Conservation (phyloP, 306 rosid species). For the Trifolium dubium region DNA sequence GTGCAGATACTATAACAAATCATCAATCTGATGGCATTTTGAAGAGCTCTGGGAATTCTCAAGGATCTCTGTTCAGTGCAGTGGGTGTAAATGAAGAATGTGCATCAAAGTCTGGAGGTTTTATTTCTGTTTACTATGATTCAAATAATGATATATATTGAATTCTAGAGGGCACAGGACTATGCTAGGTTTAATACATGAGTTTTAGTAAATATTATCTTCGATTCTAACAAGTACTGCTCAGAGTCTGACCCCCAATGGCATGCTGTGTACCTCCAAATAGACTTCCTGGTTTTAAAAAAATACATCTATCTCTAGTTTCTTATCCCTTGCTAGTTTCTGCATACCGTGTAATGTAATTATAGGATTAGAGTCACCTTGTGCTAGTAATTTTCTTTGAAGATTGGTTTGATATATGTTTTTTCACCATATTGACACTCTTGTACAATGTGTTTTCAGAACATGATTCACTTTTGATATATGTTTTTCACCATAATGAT, state of each 20-base stretch:
- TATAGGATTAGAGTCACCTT: slow-evolving; percentile 24
- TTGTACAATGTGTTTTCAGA: slow-evolving; percentile 50
- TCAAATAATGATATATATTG: background rate
- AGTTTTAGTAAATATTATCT: background rate
- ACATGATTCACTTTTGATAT: slow-evolving; percentile 45
- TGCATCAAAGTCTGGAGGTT: slow-evolving; percentile 61
- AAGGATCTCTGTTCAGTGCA: slow-evolving; percentile 50
- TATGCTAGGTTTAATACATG: background rate
- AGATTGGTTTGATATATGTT: slow-evolving; percentile 5
- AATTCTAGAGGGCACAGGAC: background rate
- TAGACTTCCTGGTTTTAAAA: background rate
- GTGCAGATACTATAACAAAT: slow-evolving; percentile 56
- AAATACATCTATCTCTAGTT: background rate
- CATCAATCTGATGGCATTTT: slow-evolving; percentile 51
- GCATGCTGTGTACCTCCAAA: background rate
- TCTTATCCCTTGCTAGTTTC: background rate
- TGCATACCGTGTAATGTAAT: background rate
- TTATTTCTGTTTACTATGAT: slow-evolving; percentile 21
- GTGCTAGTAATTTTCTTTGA: background rate
- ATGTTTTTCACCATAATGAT: background rate
- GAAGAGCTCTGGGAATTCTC: slow-evolving; percentile 53
- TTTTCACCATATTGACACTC: slow-evolving; percentile 12
- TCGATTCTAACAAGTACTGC: background rate
- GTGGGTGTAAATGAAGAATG: slow-evolving; percentile 55
- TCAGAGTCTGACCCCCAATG: background rate